Percentiles rank a stretch among this genome's conserved stretches.
Evolutionary conservation across 1,284 basidiomycete genomes (phyloP).

Genomic region (Vanrija humicola): DNA sequence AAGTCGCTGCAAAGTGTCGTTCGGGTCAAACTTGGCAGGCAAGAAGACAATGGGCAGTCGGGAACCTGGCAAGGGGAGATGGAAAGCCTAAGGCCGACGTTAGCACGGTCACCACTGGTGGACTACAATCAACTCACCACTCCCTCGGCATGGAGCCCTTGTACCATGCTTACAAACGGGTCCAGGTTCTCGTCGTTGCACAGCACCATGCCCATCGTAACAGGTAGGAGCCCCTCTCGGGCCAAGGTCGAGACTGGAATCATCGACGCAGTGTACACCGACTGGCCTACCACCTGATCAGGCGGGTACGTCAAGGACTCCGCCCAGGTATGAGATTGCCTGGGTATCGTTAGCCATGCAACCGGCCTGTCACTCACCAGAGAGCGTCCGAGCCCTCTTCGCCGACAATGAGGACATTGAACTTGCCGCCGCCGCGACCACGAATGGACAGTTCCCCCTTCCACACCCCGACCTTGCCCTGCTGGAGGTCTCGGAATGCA

Average conservation of each 20-base stretch:
- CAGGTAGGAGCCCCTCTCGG: slow-evolving; percentile 39
- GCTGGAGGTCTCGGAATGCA: slow-evolving; percentile 36
- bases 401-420: slow-evolving; percentile 39
- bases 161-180: slow-evolving; percentile 40
- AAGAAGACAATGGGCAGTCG: slow-evolving; percentile 41
- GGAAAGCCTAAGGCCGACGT: slow-evolving; percentile 30
- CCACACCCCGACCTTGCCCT: slow-evolving; percentile 44
- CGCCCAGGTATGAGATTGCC: slow-evolving; percentile 42
- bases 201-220: slow-evolving; percentile 47
- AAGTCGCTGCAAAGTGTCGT: slow-evolving; percentile 38
- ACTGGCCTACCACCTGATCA: slow-evolving; percentile 11
- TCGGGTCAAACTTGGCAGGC: slow-evolving; percentile 44
- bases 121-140: slow-evolving; percentile 29
- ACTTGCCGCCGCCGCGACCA: slow-evolving; percentile 39
- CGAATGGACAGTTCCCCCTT: slow-evolving; percentile 40
- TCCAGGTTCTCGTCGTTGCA: slow-evolving; percentile 35
- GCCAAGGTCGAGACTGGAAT: slow-evolving; percentile 45
- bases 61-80: slow-evolving; percentile 28
- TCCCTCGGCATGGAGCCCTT: slow-evolving; percentile 42
- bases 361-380: slow-evolving; percentile 29
- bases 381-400: slow-evolving; percentile 34
- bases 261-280: slow-evolving; percentile 34
- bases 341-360: slow-evolving; percentile 11
- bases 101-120: background rate
- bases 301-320: slow-evolving; percentile 30